These are phyloP conservation scores for Cutaneotrichosporon sp. DNA, from an alignment of 1,284 basidiomycete species.

Conservation along the genomic window DNA sequence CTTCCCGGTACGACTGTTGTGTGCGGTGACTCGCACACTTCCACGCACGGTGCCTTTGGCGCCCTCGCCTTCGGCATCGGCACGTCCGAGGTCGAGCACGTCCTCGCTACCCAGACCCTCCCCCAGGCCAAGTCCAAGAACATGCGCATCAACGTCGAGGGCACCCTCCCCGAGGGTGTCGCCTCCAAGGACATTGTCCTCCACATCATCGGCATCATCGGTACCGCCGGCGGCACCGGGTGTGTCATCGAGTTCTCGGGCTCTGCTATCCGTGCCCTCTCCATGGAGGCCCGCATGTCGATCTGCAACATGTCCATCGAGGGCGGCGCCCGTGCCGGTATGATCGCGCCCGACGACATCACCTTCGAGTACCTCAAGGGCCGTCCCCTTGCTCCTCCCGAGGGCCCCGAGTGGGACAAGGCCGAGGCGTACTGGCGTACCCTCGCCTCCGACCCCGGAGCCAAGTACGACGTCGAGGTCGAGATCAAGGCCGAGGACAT, in stretches of 20 bases:
- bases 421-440: slow-evolving; percentile 88
- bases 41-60: slow-evolving; percentile 90
- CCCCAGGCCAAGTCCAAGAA: slow-evolving; percentile 92
- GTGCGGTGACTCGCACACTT: slow-evolving; percentile 76
- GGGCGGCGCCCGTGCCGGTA: slow-evolving; percentile 90
- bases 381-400: slow-evolving; percentile 75
- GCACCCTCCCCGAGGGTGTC: slow-evolving; percentile 80
- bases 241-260: slow-evolving; percentile 92
- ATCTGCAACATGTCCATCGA: slow-evolving; percentile 99
- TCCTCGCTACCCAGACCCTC: slow-evolving; percentile 92
- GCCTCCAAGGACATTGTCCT: slow-evolving; percentile 94
- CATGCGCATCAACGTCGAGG: slow-evolving; percentile 92
- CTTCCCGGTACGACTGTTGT: slow-evolving; percentile 94
- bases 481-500: slow-evolving; percentile 86
- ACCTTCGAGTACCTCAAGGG: slow-evolving; percentile 86
- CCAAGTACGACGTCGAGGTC: slow-evolving; percentile 86
- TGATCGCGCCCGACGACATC: slow-evolving; percentile 91
- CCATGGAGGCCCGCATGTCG: slow-evolving; percentile 96
- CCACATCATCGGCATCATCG: slow-evolving; percentile 90
- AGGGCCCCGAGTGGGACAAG: slow-evolving; percentile 82
- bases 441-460: slow-evolving; percentile 80
- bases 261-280: slow-evolving; percentile 84
- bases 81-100: slow-evolving; percentile 95
- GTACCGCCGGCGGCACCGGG: slow-evolving; percentile 92
- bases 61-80: slow-evolving; percentile 96